Base-by-base conservation (phyloP, 1,284 basidiomycete genomes). In the Gomphus bonarii region DNA sequence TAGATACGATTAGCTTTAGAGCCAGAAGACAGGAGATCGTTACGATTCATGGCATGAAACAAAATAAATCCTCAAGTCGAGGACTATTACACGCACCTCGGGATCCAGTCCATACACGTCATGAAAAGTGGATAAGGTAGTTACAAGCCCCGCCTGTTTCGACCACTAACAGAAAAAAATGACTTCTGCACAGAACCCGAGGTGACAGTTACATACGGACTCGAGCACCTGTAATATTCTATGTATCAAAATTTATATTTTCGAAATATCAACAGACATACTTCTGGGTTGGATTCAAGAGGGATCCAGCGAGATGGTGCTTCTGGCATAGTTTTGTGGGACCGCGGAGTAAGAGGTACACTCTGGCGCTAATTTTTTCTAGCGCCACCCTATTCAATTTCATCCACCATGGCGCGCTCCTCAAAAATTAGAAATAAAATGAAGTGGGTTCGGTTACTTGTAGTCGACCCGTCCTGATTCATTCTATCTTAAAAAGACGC, bases 31-130 rank as follows among this genome's bases (percentile, higher is more conserved):
- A n/a, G n/a, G 12, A 11, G 46, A 25, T 28, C 7, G 22, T 28
- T 28, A 4, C 4, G 31, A 33, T 4, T 1, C 5, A 20, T 14
- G 25, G 30, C 14, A 20, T 48, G 25, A 10, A 30, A 30, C 25
- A 30, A 16, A 43, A 20, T 18, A 30, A 30, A 7, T 7, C 11
- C 12, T 28, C 16, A 35, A 5, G 12, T 14, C 20, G 11, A 35
- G 7, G 14, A 54, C 18, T 22, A 33, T 48, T n/a, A n/a, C n/a
- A 51, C 72, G 36, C 56, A 85, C 85, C 64, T 85, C 88, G 0
- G 76, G 69, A 61, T 95, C 92, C 33, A 95, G 73, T 2, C 88
- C 90, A 65, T 83, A 95, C 38, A 94, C 76, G 67, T 95, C 92
- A 59, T 79, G 75, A 66, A 95, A 95, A 42, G 78, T 72, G 8